phyloP scores from a whole-genome alignment of 192 early-diverging fungal species.

The Podochytrium sp. region DNA sequence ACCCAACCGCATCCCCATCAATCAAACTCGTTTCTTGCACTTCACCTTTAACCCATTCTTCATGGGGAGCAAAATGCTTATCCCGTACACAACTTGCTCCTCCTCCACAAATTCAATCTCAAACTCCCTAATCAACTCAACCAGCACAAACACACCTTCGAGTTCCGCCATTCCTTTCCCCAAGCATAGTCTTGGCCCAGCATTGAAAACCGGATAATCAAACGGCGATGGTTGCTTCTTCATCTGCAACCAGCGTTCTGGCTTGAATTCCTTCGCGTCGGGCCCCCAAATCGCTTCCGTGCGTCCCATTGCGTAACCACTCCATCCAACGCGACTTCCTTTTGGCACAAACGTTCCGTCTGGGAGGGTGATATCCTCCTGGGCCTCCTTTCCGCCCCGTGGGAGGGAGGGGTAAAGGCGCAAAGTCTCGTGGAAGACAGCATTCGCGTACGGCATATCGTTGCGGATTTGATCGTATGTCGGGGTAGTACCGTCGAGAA shows the following conservation, averaged over 20 bases:
- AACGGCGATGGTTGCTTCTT: conserved; percentile 37
- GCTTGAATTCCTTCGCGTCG: conserved; percentile 65
- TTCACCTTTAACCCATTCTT: conserved; percentile 15
- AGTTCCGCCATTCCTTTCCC: conserved; percentile 44
- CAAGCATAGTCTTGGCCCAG: conserved; percentile 45
- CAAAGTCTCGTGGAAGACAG: conserved; percentile 63
- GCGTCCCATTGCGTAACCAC: conserved; percentile 54
- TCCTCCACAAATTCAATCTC: conserved; percentile 21
- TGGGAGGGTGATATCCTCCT: conserved; percentile 63
- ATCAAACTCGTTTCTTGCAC: background rate
- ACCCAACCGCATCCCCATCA: too few relatives aligned
- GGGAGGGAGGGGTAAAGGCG: conserved; percentile 74
- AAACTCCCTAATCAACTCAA: conserved; percentile 30
- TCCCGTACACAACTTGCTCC: conserved; percentile 21
- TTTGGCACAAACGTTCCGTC: conserved; percentile 57
- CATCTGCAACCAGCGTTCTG: conserved; percentile 67
- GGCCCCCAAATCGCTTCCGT: conserved; percentile 62
- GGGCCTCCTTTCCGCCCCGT: conserved; percentile 53
- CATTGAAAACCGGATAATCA: conserved; percentile 48
- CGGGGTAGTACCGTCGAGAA: background rate
- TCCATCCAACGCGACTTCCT: conserved; percentile 55
- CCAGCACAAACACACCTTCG: conserved; percentile 44
- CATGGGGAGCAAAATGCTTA: conserved; percentile 33
- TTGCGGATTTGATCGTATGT: conserved; percentile 44
- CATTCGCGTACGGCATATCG: conserved; percentile 56